phyloP scores from a whole-genome alignment of 106 monocot genomes.

The Agapanthus africanus region DNA sequence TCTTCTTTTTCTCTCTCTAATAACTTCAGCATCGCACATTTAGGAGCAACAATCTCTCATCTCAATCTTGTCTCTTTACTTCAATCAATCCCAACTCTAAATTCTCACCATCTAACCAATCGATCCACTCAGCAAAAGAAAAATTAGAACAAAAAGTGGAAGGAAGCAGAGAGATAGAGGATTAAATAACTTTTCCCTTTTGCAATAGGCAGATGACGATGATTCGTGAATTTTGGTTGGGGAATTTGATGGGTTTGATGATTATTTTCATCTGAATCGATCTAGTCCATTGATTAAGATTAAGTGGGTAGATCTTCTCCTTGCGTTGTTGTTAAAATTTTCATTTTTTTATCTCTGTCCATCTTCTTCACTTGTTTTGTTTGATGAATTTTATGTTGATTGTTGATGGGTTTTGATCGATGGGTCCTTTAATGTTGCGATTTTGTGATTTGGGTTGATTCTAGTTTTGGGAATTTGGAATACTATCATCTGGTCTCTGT shows the following conservation, averaged over 20 bases:
- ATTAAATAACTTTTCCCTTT: constrained; percentile 1
- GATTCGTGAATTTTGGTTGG: not conserved
- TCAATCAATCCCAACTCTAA: not conserved
- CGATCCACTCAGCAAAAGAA: not conserved
- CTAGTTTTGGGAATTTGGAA: not conserved
- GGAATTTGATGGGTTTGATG: constrained; percentile 2
- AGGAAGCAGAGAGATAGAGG: too few relatives aligned
- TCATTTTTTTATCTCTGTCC: too few relatives aligned
- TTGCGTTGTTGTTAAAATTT: too few relatives aligned
- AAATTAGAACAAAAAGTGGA: too few relatives aligned
- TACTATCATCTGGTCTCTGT: not conserved
- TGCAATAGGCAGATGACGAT: not conserved
- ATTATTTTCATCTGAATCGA: not conserved
- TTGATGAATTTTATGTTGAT: not conserved
- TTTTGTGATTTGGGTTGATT: not conserved
- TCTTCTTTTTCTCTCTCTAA: not conserved
- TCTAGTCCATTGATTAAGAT: not conserved
- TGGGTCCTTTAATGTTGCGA: not conserved
- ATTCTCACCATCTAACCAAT: not conserved
- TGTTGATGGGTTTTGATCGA: not conserved
- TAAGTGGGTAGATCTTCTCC: not conserved
- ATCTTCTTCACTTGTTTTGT: too few relatives aligned
- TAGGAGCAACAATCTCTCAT: too few relatives aligned
- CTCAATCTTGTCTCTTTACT: not conserved
- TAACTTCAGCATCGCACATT: too few relatives aligned